These are phyloP conservation scores for Aureobasidium vineae DNA, from an alignment of 2,329 filamentous ascomycete genomes.

Conservation along the genomic window DNA sequence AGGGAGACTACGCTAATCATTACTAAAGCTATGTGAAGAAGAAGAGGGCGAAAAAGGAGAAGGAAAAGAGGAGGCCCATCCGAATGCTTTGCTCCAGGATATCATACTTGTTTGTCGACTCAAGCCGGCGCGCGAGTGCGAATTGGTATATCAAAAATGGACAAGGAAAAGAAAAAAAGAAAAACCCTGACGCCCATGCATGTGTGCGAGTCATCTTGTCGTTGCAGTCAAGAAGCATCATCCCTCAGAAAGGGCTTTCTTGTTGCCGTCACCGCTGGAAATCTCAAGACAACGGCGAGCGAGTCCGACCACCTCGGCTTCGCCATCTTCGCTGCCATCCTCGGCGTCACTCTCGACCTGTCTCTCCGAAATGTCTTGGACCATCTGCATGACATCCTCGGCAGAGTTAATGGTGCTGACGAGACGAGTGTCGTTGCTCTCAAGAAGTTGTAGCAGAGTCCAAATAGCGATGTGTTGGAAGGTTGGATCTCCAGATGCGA, in stretches of 20 bases:
- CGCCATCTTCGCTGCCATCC: constrained; percentile 87
- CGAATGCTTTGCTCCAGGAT: constrained; percentile 23
- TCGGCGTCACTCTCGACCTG: constrained; percentile 82
- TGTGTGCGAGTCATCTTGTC: neutral
- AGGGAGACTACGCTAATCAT: constrained; percentile 21
- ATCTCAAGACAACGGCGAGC: constrained; percentile 88
- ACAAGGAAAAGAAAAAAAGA: constrained; percentile 23
- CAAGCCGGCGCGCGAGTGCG: constrained; percentile 18
- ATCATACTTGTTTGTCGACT: constrained; percentile 20
- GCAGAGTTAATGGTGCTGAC: constrained; percentile 85
- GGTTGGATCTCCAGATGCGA: constrained; percentile 90
- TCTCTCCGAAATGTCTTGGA: constrained; percentile 85
- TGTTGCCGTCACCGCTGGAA: constrained; percentile 22
- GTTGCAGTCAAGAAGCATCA: constrained; percentile 40
- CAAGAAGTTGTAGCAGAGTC: constrained; percentile 92
- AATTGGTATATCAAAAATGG: constrained; percentile 26
- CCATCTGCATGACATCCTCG: constrained; percentile 87
- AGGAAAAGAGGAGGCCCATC: neutral
- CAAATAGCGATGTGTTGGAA: constrained; percentile 99
- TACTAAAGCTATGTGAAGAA: constrained; percentile 23
- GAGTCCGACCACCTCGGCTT: constrained; percentile 87
- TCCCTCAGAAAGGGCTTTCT: constrained; percentile 70
- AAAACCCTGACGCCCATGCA: neutral
- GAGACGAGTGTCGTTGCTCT: constrained; percentile 89
- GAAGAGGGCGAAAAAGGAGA: neutral